phyloP scores from a whole-genome alignment of 2,329 filamentous ascomycete genomes.

The Colletotrichum australisinense region DNA sequence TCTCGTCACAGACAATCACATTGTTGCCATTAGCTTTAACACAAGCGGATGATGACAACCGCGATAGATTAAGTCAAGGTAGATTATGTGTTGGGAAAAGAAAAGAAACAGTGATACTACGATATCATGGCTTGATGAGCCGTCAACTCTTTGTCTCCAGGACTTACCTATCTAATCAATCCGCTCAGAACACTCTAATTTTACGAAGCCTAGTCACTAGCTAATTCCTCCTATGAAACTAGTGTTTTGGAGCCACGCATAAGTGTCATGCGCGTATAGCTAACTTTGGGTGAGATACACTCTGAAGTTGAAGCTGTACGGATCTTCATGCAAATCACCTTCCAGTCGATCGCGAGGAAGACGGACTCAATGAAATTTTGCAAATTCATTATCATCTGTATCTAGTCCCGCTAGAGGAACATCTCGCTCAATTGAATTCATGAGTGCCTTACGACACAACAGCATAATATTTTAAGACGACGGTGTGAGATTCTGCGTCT shows the following conservation, averaged over 20 bases:
- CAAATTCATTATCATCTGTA: background rate
- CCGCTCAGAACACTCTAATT: background rate
- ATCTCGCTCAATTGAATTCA: background rate
- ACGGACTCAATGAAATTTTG: background rate
- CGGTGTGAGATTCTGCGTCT: slow-evolving; percentile 19
- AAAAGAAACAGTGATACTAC: background rate
- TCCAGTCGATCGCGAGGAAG: background rate
- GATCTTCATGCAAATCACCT: background rate
- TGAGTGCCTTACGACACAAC: background rate
- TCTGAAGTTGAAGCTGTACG: no score
- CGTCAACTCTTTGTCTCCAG: background rate
- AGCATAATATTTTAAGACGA: background rate
- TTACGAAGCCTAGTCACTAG: background rate
- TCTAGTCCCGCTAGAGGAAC: background rate
- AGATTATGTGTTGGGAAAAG: background rate
- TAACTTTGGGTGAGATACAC: no score
- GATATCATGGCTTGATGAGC: no score
- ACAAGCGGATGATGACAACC: background rate
- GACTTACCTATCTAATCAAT: background rate
- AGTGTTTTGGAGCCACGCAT: background rate
- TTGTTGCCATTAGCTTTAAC: background rate
- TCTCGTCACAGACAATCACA: background rate
- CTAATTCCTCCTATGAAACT: no score
- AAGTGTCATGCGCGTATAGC: background rate
- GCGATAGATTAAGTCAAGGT: no score